Percentiles rank a stretch among this genome's conserved stretches.
Conservation (phyloP, 2,329 filamentous ascomycete genomes). For the Ascochyta viciae-villosae region DNA sequence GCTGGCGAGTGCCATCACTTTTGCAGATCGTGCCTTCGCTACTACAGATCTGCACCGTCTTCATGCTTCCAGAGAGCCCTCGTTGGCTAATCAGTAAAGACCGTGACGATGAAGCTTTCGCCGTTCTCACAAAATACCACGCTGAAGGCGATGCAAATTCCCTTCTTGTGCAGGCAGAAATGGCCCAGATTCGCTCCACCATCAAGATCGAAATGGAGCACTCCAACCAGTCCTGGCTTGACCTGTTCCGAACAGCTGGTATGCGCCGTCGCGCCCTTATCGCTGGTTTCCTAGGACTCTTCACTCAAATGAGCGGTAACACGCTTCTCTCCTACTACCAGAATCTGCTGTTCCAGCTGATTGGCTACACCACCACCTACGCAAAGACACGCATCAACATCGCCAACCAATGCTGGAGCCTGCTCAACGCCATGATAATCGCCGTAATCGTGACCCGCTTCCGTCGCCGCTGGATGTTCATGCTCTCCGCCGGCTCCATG, state of each 20-base stretch:
- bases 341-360: slow-evolving; percentile 48
- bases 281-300: slow-evolving; percentile 41
- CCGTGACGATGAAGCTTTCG: slow-evolving; percentile 53
- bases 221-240: slow-evolving; percentile 61
- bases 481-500: slow-evolving; percentile 60
- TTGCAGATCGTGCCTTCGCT: slow-evolving; percentile 59
- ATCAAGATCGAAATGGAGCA: slow-evolving; percentile 63
- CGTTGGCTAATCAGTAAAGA: slow-evolving; percentile 62
- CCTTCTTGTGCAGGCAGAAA: slow-evolving; percentile 60
- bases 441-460: slow-evolving; percentile 53
- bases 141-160: slow-evolving; percentile 51
- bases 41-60: slow-evolving; percentile 50
- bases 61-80: slow-evolving; percentile 51
- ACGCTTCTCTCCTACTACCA: slow-evolving; percentile 49
- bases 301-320: slow-evolving; percentile 53
- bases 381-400: slow-evolving; percentile 54
- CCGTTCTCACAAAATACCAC: slow-evolving; percentile 52
- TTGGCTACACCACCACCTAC: slow-evolving; percentile 47
- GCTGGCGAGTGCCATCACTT: slow-evolving; percentile 60
- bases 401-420: slow-evolving; percentile 51
- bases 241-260: slow-evolving; percentile 59
- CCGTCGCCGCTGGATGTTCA: slow-evolving; percentile 54
- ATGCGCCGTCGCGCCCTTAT: slow-evolving; percentile 48
- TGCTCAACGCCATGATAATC: slow-evolving; percentile 48
- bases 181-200: slow-evolving; percentile 66